Evolutionary conservation across 2,329 filamentous ascomycete genomes (phyloP).

Genomic region (Phialophora verrucosa): DNA sequence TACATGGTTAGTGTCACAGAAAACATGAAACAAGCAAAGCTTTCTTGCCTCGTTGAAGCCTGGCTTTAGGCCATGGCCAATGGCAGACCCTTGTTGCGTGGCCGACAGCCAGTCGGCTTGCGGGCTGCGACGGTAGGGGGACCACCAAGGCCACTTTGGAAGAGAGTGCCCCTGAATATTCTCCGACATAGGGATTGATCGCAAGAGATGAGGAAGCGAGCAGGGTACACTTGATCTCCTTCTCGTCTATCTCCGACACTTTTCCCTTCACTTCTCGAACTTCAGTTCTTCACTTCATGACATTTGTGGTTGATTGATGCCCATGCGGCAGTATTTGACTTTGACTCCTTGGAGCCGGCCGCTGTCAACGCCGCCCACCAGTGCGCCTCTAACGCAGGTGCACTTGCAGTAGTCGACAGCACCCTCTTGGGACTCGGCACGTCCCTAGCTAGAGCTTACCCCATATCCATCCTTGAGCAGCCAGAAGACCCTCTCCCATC

Average conservation of each 20-base stretch:
- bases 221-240: conserved; percentile 17
- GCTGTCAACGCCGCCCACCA: conserved; percentile 8
- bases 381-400: conserved; percentile 24
- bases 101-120: background rate
- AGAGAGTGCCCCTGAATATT: conserved; percentile 25
- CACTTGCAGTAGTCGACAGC: conserved; percentile 17
- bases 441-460: conserved; percentile 14
- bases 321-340: conserved; percentile 5
- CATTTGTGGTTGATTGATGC: background rate
- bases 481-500: background rate
- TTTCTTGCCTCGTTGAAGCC: conserved; percentile 5
- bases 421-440: conserved; percentile 9
- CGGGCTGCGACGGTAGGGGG: background rate
- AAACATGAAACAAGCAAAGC: conserved; percentile 29
- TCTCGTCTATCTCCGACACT: conserved; percentile 21
- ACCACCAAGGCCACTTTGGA: background rate
- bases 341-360: background rate
- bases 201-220: conserved; percentile 17
- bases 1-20: conserved; percentile 28
- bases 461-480: conserved; percentile 7
- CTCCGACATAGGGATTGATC: conserved; percentile 5
- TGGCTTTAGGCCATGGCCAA: conserved; percentile 4
- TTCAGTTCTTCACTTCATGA: conserved; percentile 4
- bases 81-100: background rate
- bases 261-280: conserved; percentile 9